Percentiles rank a stretch among this genome's conserved stretches.
Conservation (phyloP, 83 land plant genomes). For the Picea abies region DNA sequence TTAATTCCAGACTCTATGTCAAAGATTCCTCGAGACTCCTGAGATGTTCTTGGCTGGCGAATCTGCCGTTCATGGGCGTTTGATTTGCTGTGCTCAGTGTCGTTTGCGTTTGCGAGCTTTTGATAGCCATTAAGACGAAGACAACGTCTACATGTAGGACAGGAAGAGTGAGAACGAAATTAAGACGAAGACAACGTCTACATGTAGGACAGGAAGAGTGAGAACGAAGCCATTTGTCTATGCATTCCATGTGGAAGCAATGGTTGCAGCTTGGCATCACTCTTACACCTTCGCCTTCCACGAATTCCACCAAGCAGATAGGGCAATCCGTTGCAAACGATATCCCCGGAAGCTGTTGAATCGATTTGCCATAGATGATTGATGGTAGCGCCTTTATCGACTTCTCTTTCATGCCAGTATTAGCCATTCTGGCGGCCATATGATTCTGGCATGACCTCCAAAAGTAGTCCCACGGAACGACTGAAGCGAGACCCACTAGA, state of each 20-base stretch:
- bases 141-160: not conserved
- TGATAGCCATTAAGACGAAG: not conserved
- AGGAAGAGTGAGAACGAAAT: conserved; percentile 23
- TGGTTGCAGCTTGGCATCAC: not conserved
- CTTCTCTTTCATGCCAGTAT: not conserved
- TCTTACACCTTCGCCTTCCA: not conserved
- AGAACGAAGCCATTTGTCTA: conserved; percentile 14
- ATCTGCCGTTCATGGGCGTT: too few relatives aligned
- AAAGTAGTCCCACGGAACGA: not conserved
- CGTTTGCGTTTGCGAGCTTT: too few relatives aligned
- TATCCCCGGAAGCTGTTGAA: not conserved
- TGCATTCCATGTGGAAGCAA: conserved; percentile 4
- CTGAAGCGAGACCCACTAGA: not conserved
- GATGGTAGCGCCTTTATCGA: not conserved
- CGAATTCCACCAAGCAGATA: not conserved
- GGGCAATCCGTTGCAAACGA: conserved; percentile 3
- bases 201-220: not conserved
- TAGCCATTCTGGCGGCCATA: not conserved
- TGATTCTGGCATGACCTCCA: not conserved
- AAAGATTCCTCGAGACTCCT: too few relatives aligned
- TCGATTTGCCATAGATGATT: not conserved
- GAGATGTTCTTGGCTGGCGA: too few relatives aligned
- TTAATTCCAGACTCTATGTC: too few relatives aligned
- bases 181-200: not conserved
- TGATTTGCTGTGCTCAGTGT: too few relatives aligned